A percentile compares a stretch with the other conserved stretches of the same genome.
phyloP scores from a whole-genome alignment of 371 early-diverging fungal species.

The Mucor circinelloides region DNA sequence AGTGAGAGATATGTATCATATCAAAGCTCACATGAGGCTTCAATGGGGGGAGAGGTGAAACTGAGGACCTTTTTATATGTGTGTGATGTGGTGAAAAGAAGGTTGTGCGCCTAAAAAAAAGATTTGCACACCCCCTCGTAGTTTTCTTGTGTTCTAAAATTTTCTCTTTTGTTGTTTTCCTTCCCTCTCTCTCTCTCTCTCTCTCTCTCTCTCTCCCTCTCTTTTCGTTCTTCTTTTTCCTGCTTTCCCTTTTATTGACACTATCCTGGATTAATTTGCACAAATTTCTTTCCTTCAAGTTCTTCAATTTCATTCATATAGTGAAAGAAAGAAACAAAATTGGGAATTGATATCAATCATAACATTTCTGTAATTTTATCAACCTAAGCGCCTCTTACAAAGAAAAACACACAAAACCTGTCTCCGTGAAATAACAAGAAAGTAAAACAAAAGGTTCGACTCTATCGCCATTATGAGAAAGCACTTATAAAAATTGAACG shows the following conservation, averaged over 20 bases:
- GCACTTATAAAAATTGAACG: background rate
- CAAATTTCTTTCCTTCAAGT: background rate
- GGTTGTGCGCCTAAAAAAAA: conserved; percentile 2
- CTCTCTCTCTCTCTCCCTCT: background rate
- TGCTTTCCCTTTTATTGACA: background rate
- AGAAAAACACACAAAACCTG: background rate
- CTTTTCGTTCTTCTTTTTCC: background rate
- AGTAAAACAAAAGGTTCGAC: background rate
- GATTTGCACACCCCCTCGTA: conserved; percentile 5
- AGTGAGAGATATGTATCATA: background rate
- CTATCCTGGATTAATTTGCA: background rate
- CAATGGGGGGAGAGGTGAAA: background rate
- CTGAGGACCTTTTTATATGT: background rate
- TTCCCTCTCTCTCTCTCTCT: background rate
- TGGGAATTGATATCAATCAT: background rate
- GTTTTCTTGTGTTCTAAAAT: background rate
- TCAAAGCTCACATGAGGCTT: background rate
- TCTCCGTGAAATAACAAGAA: background rate
- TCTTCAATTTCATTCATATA: background rate
- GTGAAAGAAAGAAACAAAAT: background rate
- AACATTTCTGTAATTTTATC: background rate
- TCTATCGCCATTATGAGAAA: background rate
- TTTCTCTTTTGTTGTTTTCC: background rate
- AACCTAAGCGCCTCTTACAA: background rate
- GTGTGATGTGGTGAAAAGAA: background rate